phyloP scores from a whole-genome alignment of 257 asterid genomes.

The Primulina tabacum region DNA sequence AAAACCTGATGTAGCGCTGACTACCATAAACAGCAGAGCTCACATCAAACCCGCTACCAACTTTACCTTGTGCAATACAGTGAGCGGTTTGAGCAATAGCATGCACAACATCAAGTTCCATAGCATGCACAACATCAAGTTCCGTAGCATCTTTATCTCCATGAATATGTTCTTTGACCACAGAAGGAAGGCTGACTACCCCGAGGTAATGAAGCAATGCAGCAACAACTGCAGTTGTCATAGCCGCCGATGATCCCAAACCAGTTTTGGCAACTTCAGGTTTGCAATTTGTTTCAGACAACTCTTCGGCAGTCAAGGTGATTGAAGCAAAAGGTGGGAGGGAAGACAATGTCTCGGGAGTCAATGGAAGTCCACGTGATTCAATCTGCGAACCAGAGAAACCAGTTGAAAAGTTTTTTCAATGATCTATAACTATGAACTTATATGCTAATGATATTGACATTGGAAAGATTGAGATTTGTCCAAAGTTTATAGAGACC shows the following conservation, averaged over 20 bases:
- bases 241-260: conserved; percentile 98
- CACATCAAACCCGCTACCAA: conserved; percentile 99
- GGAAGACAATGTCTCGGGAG: conserved; percentile 84
- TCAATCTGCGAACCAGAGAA: conserved; percentile 58
- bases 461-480: background rate
- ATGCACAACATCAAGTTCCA: conserved; percentile 73
- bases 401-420: conserved; percentile 9
- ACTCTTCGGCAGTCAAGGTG: conserved; percentile 75
- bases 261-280: conserved; percentile 99
- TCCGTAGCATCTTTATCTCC: conserved; percentile 31
- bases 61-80: conserved; percentile 97
- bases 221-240: conserved; percentile 98
- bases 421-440: background rate
- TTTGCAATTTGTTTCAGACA: conserved; percentile 57
- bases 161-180: conserved; percentile 29
- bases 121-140: conserved; percentile 63
- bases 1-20: conserved; percentile 87
- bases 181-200: conserved; percentile 71
- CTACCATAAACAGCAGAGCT: conserved; percentile 99
- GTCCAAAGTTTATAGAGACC: background rate
- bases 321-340: conserved; percentile 90
- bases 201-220: conserved; percentile 85
- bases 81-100: conserved; percentile 95
- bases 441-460: background rate
- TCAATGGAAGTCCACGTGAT: conserved; percentile 77